Conservation (phyloP, 148 eudicot genomes). For the Cornus kousa region DNA sequence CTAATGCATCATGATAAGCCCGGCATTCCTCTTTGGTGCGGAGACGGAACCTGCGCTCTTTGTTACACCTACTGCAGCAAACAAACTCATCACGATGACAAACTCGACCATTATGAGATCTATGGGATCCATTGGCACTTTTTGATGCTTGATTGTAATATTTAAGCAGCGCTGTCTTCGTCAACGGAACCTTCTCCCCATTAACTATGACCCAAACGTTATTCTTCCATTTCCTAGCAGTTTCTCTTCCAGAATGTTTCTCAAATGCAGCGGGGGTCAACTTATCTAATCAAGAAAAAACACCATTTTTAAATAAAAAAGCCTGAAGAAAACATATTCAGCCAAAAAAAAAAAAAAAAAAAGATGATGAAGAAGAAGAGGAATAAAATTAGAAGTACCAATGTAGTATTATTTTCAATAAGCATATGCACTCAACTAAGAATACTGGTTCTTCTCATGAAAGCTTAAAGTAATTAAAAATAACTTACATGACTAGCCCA, state of each 20-base stretch:
- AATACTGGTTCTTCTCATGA: neutral
- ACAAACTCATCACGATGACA: constrained; percentile 80
- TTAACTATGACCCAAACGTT: constrained; percentile 62
- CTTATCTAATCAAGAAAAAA: constrained; percentile 34
- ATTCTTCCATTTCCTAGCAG: constrained; percentile 66
- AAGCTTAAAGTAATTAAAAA: neutral
- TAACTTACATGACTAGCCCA: neutral
- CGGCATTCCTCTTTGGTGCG: constrained; percentile 63
- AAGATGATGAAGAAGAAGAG: neutral
- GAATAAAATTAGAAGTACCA: neutral
- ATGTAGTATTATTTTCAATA: neutral
- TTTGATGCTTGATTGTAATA: constrained; percentile 47
- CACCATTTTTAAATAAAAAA: neutral
- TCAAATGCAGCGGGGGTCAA: constrained; percentile 78
- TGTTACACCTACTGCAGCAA: constrained; percentile 49
- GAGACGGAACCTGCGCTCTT: constrained; percentile 64
- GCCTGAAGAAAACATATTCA: constrained; percentile 6
- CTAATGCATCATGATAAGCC: constrained; percentile 59
- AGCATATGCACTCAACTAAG: neutral
- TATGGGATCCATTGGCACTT: constrained; percentile 35
- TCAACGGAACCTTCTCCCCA: constrained; percentile 68
- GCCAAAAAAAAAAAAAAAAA: neutral
- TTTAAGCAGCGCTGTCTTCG: constrained; percentile 59
- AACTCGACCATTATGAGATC: constrained; percentile 30
- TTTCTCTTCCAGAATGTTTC: constrained; percentile 74